phyloP scores from a whole-genome alignment of 2,329 filamentous ascomycete genomes.

The Ophiostoma ips region DNA sequence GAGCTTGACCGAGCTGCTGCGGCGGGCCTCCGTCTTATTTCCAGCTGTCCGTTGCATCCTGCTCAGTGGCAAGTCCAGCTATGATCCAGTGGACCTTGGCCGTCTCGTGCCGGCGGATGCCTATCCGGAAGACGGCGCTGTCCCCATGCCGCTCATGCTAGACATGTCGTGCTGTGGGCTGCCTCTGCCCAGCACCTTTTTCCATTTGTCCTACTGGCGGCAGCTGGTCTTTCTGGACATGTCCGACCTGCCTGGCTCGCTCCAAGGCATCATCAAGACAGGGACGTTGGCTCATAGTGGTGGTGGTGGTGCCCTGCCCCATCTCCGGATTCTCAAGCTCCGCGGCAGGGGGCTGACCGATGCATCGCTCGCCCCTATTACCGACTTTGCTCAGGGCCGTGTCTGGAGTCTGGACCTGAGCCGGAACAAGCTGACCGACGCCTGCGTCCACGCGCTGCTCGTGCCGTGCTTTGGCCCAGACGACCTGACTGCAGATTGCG shows the following conservation, averaged over 20 bases:
- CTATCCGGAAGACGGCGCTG: constrained; percentile 4
- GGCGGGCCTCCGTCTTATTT: constrained; percentile 24
- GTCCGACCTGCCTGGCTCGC: constrained; percentile 33
- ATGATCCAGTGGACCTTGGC: constrained; percentile 27
- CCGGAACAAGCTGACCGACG: constrained; percentile 37
- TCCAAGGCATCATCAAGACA: constrained; percentile 19
- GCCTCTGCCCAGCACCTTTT: constrained; percentile 28
- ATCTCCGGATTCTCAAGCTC: constrained; percentile 38
- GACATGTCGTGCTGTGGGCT: constrained; percentile 30
- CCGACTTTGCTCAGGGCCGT: constrained; percentile 20
- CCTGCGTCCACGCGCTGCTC: constrained; percentile 22
- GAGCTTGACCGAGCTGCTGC: constrained; percentile 27
- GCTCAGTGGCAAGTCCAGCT: constrained; percentile 31
- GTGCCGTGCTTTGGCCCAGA: constrained; percentile 13
- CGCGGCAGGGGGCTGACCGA: constrained; percentile 34
- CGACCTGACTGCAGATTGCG: constrained; percentile 1
- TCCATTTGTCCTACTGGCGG: constrained; percentile 23
- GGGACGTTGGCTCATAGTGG: constrained; percentile 12
- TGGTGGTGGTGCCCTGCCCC: constrained; percentile 27
- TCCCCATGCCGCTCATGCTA: constrained; percentile 24
- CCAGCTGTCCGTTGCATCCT: constrained; percentile 32
- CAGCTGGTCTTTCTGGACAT: constrained; percentile 38
- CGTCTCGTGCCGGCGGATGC: not conserved
- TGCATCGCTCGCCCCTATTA: constrained; percentile 22
- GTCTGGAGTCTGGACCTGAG: constrained; percentile 46